phyloP scores from a whole-genome alignment of 2,329 filamentous ascomycete genomes.

The Alternaria viburni region DNA sequence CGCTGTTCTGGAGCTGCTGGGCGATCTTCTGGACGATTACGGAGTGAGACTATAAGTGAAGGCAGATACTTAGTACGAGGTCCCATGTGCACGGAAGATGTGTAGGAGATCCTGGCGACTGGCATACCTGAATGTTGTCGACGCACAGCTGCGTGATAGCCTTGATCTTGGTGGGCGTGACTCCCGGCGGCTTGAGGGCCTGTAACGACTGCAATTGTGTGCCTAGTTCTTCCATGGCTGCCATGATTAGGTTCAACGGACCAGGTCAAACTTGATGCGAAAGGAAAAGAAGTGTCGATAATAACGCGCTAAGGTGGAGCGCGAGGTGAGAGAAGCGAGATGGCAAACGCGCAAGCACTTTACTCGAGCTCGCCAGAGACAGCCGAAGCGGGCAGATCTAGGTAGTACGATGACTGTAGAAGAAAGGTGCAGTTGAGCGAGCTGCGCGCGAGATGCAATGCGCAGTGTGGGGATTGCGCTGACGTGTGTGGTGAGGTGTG shows the following conservation, averaged over 20 bases:
- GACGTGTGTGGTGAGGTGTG: conserved; percentile 29
- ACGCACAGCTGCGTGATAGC: conserved; percentile 87
- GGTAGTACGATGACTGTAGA: conserved; percentile 31
- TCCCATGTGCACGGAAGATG: conserved; percentile 13
- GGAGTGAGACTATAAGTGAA: conserved; percentile 77
- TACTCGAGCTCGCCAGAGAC: conserved; percentile 35
- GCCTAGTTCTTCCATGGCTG: conserved; percentile 90
- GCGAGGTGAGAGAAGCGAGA: conserved; percentile 25
- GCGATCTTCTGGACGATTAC: conserved; percentile 95
- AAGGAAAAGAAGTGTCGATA: conserved; percentile 19
- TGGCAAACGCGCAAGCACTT: conserved; percentile 33
- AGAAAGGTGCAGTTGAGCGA: conserved; percentile 30
- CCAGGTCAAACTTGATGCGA: conserved; percentile 29
- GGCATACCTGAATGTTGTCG: conserved; percentile 52
- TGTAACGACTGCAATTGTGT: conserved; percentile 90
- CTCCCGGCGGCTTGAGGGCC: conserved; percentile 87
- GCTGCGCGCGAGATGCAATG: conserved; percentile 25
- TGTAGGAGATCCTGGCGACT: conserved; percentile 16
- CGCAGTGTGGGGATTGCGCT: conserved; percentile 20
- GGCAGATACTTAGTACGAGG: conserved; percentile 32
- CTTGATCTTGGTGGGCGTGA: conserved; percentile 90
- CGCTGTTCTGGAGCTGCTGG: conserved; percentile 95
- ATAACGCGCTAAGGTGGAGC: conserved; percentile 12
- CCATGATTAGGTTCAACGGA: conserved; percentile 52
- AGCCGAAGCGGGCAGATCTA: conserved; percentile 33